phyloP scores from a whole-genome alignment of 2,329 filamentous ascomycete genomes.

The Claviceps arundinis region DNA sequence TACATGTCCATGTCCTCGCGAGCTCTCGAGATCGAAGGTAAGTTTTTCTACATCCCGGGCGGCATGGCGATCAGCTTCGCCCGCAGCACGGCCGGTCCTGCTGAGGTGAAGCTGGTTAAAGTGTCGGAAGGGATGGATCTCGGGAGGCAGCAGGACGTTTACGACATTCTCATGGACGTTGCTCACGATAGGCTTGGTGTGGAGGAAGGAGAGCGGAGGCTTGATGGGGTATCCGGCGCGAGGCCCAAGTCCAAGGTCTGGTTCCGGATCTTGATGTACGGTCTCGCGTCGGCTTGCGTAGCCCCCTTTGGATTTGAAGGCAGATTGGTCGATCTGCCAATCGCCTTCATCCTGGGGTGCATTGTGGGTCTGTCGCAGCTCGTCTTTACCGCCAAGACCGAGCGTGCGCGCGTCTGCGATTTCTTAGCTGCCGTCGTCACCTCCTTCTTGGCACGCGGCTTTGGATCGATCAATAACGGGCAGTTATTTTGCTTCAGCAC shows the following conservation, averaged over 20 bases:
- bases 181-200: slow-evolving; percentile 61
- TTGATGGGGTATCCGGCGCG: slow-evolving; percentile 40
- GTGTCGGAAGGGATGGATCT: slow-evolving; percentile 57
- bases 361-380: slow-evolving; percentile 66
- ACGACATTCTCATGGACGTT: slow-evolving; percentile 69
- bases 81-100: slow-evolving; percentile 42
- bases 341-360: slow-evolving; percentile 63
- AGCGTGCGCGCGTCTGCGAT: slow-evolving; percentile 44
- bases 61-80: slow-evolving; percentile 94
- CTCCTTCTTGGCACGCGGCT: slow-evolving; percentile 54
- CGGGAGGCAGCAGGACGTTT: slow-evolving; percentile 59
- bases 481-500: slow-evolving; percentile 58
- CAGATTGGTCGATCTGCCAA: slow-evolving; percentile 62
- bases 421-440: slow-evolving; percentile 47
- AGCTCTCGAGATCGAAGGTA: slow-evolving; percentile 78
- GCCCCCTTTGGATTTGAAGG: slow-evolving; percentile 72
- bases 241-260: slow-evolving; percentile 35
- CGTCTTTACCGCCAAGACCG: slow-evolving; percentile 58
- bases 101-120: slow-evolving; percentile 65
- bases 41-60: slow-evolving; percentile 80
- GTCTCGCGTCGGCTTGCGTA: slow-evolving; percentile 61
- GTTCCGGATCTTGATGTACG: slow-evolving; percentile 54
- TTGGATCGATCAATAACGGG: slow-evolving; percentile 49
- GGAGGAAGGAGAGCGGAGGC: slow-evolving; percentile 50
- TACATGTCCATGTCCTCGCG: slow-evolving; percentile 74